A percentile compares a stretch with the other conserved stretches of the same genome.
Evolutionary conservation across 805 yeast species (phyloP).

Genomic region (Saturnispora quitensis): DNA sequence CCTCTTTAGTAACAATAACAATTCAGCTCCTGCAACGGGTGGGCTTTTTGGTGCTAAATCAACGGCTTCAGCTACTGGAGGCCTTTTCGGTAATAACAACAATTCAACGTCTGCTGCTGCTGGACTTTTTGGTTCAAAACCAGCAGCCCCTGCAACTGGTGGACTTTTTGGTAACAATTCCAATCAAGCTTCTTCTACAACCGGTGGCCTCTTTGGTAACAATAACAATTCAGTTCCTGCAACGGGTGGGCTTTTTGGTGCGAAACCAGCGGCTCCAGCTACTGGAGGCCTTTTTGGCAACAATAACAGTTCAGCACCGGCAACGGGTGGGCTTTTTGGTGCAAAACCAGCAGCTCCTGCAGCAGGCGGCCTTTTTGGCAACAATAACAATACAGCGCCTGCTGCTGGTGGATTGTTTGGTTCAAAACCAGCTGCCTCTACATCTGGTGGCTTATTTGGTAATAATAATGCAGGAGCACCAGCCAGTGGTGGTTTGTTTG

Average conservation of each 20-base stretch:
- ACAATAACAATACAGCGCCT: slow-evolving; percentile 12
- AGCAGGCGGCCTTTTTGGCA: slow-evolving; percentile 22
- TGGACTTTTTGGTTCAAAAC: slow-evolving; percentile 13
- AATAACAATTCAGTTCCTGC: slow-evolving; percentile 12
- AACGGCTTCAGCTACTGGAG: slow-evolving; percentile 9
- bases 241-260: slow-evolving; percentile 22
- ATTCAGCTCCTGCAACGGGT: slow-evolving; percentile 34
- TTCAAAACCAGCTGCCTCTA: slow-evolving; percentile 10
- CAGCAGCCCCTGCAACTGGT: slow-evolving; percentile 12
- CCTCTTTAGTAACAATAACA: slow-evolving; percentile 8
- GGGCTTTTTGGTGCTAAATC: slow-evolving; percentile 11
- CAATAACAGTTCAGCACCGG: slow-evolving; percentile 13
- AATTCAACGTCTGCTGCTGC: slow-evolving; percentile 7
- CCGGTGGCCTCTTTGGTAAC: slow-evolving; percentile 22
- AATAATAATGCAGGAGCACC: slow-evolving; percentile 15
- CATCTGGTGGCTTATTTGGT: slow-evolving; percentile 32
- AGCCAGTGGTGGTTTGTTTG: slow-evolving; percentile 17
- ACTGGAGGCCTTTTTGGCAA: slow-evolving; percentile 33
- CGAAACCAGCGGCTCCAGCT: slow-evolving; percentile 10
- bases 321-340: slow-evolving; percentile 20
- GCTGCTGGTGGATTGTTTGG: slow-evolving; percentile 23
- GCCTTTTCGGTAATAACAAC: slow-evolving; percentile 14
- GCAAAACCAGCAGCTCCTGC: slow-evolving; percentile 12
- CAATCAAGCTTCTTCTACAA: slow-evolving; percentile 10
- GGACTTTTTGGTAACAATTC: slow-evolving; percentile 29